Evolutionary conservation across 1,139 yeast species (phyloP).

Genomic region (Magnusiomyces tetraspermus): DNA sequence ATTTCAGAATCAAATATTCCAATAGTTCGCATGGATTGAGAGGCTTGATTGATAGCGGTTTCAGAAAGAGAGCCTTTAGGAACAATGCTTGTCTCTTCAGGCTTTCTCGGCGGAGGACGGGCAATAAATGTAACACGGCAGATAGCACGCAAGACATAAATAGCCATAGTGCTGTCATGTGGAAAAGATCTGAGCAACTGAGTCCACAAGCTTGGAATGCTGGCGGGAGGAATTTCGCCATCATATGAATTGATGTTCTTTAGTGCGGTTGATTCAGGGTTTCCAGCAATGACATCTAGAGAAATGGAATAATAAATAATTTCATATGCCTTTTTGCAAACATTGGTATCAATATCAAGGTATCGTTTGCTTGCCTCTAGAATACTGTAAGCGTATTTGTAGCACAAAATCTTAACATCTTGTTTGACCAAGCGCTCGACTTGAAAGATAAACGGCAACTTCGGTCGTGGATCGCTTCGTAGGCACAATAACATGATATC

Average conservation of each 20-base stretch:
- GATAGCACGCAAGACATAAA: constrained; percentile 13
- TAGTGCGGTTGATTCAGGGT: constrained; percentile 16
- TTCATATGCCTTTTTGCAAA: constrained; percentile 9
- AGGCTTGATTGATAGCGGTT: constrained; percentile 12
- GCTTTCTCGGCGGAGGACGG: constrained; percentile 19
- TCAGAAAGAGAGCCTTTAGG: constrained; percentile 17
- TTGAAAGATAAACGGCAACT: constrained; percentile 13
- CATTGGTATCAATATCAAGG: constrained; percentile 10
- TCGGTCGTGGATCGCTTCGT: constrained; percentile 7
- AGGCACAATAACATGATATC: constrained; percentile 10
- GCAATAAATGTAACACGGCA: constrained; percentile 17
- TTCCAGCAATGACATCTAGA: constrained; percentile 18
- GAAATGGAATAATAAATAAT: constrained; percentile 13
- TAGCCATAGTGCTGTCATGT: constrained; percentile 11
- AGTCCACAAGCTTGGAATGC: constrained; percentile 16
- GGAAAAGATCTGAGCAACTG: constrained; percentile 13
- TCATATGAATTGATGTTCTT: constrained; percentile 11
- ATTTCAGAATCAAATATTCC: constrained; percentile 40
- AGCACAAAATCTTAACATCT: constrained; percentile 11
- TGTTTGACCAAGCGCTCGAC: constrained; percentile 12
- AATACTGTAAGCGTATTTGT: constrained; percentile 9
- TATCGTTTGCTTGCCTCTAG: constrained; percentile 10
- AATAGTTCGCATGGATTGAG: constrained; percentile 20
- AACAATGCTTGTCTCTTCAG: constrained; percentile 14
- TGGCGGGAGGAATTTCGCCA: constrained; percentile 17